A percentile compares a stretch with the other conserved stretches of the same genome.
phyloP scores from a whole-genome alignment of 176 grass and related monocot species.

The Avena eriantha region DNA sequence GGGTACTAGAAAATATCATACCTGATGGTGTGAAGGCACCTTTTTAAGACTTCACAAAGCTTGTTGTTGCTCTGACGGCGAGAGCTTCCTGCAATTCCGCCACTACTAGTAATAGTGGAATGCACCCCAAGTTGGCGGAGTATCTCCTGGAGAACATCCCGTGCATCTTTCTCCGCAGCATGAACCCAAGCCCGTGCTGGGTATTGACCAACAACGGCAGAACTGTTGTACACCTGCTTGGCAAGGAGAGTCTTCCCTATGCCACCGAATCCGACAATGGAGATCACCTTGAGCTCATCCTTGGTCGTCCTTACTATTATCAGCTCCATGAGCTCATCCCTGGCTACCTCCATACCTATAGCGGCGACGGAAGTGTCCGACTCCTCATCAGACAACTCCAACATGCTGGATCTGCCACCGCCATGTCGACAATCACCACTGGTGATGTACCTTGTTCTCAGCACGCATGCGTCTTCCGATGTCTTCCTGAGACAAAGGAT shows the following conservation, averaged over 20 bases:
- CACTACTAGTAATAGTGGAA: background rate
- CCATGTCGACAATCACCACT: too few relatives aligned
- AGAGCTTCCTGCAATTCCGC: background rate
- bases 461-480: background rate
- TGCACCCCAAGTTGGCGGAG: background rate
- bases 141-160: constrained; percentile 14
- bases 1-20: background rate
- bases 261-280: background rate
- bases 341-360: background rate
- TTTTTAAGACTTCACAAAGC: background rate
- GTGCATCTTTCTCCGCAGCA: background rate
- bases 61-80: constrained; percentile 1
- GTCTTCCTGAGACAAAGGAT: background rate
- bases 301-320: background rate
- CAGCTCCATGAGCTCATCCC: background rate
- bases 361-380: background rate
- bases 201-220: background rate
- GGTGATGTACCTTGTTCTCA: constrained; percentile 2
- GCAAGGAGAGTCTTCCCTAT: constrained; percentile 18
- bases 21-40: background rate
- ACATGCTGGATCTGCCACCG: background rate
- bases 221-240: background rate
- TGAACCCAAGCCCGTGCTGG: constrained; percentile 9
- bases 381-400: constrained; percentile 1
- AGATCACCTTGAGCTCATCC: background rate